Conservation (phyloP, 1,284 basidiomycete species). For the Ceratobasidium sp. region DNA sequence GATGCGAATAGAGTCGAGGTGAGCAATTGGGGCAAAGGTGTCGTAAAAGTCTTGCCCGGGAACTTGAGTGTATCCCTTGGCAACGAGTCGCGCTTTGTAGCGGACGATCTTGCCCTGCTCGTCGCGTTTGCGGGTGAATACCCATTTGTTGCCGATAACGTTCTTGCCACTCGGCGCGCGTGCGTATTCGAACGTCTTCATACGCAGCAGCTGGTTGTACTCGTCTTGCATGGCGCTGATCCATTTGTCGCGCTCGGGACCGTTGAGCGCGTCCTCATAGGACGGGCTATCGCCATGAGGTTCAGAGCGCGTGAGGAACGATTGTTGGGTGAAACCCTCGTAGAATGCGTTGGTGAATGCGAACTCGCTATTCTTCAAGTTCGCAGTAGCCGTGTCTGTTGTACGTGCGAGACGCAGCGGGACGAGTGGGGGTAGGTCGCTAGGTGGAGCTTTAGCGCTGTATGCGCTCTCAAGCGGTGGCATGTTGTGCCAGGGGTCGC, state of each 20-base stretch:
- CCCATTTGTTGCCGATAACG: slow-evolving; percentile 47
- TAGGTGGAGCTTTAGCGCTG: background rate
- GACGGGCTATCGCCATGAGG: background rate
- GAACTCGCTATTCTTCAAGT: background rate
- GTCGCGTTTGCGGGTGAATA: slow-evolving; percentile 56
- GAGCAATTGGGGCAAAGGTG: slow-evolving; percentile 55
- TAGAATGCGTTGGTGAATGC: background rate
- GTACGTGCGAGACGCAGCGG: background rate
- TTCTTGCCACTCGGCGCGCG: background rate
- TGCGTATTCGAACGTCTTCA: too few species aligned
- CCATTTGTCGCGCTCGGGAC: too few species aligned
- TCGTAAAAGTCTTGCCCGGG: slow-evolving; percentile 55
- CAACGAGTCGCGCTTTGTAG: slow-evolving; percentile 58
- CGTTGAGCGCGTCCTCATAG: background rate
- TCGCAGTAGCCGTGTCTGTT: background rate
- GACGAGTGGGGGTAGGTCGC: background rate
- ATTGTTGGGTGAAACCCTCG: background rate
- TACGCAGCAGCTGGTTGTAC: too few species aligned
- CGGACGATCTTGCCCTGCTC: slow-evolving; percentile 51
- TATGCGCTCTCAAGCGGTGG: background rate
- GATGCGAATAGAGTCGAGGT: slow-evolving; percentile 53
- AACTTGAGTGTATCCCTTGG: slow-evolving; percentile 58
- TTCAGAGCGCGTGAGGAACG: background rate
- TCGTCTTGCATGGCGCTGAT: too few species aligned
- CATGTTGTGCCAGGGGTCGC: background rate